Evolutionary conservation across 495 filamentous ascomycete species (phyloP).

Genomic region (Annulohypoxylon stygium): DNA sequence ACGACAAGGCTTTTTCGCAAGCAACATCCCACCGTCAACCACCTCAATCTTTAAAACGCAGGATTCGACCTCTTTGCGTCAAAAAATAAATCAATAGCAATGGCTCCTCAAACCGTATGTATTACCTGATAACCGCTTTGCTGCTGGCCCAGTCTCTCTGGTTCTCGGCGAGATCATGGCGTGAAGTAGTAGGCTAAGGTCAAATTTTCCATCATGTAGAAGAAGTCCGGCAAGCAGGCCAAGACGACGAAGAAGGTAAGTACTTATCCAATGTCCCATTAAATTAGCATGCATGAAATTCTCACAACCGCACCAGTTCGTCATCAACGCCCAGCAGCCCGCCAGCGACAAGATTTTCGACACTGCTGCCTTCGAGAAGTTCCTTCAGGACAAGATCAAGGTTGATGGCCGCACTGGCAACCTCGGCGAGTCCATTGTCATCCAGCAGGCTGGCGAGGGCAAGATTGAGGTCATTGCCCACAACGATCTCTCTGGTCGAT

Average conservation of each 20-base stretch:
- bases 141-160: slow-evolving; percentile 74
- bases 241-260: slow-evolving; percentile 75
- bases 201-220: slow-evolving; percentile 66
- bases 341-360: slow-evolving; percentile 99
- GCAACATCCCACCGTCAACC: slow-evolving; percentile 37
- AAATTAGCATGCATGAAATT: slow-evolving; percentile 24
- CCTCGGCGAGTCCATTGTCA: slow-evolving; percentile 92
- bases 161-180: slow-evolving; percentile 59
- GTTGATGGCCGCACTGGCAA: slow-evolving; percentile 97
- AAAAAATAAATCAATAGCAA: slow-evolving; percentile 57
- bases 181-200: slow-evolving; percentile 97
- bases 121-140: slow-evolving; percentile 82
- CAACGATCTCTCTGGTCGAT: slow-evolving; percentile 97
- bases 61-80: slow-evolving; percentile 77
- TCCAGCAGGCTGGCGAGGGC: slow-evolving; percentile 90
- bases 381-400: slow-evolving; percentile 99
- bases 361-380: slow-evolving; percentile 98
- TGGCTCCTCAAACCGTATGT: slow-evolving; percentile 82
- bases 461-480: slow-evolving; percentile 98
- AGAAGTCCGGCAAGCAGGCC: slow-evolving; percentile 72
- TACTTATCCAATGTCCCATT: background rate
- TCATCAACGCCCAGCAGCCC: slow-evolving; percentile 98
- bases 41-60: slow-evolving; percentile 56
- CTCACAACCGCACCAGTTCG: slow-evolving; percentile 71
- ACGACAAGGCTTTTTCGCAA: slow-evolving; percentile 31